Evolutionary conservation across 768 basidiomycete species (phyloP).

Genomic region (Chiua virens): DNA sequence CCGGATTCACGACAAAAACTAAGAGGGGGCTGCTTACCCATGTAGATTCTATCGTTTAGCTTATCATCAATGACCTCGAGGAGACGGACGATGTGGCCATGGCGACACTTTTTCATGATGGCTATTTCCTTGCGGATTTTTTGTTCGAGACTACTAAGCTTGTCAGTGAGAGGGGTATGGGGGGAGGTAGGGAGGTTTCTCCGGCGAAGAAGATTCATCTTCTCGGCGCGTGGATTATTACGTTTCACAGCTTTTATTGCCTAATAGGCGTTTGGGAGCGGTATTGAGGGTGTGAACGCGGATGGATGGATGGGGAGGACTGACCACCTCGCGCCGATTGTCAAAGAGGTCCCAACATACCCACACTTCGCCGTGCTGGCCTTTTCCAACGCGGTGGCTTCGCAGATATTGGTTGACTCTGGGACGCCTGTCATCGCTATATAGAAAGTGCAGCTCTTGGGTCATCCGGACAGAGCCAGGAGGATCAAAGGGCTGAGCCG

Average conservation of each 20-base stretch:
- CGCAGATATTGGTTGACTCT: constrained; percentile 89
- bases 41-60: constrained; percentile 83
- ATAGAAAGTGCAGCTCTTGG: constrained; percentile 39
- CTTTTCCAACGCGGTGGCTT: constrained; percentile 73
- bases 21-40: constrained; percentile 62
- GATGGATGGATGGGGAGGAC: constrained; percentile 21
- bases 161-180: constrained; percentile 62
- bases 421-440: constrained; percentile 40
- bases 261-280: constrained; percentile 36
- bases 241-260: constrained; percentile 80
- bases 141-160: constrained; percentile 68
- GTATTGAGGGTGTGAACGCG: constrained; percentile 2
- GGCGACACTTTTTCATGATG: constrained; percentile 96
- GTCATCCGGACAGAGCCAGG: constrained; percentile 52
- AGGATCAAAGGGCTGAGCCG: constrained; percentile 37
- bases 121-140: constrained; percentile 94
- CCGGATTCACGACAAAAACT: constrained; percentile 12
- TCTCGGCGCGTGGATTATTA: constrained; percentile 68
- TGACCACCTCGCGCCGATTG: constrained; percentile 49
- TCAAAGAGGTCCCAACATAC: constrained; percentile 56
- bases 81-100: constrained; percentile 86
- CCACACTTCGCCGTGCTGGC: constrained; percentile 90
- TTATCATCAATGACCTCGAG: constrained; percentile 95
- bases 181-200: constrained; percentile 43
- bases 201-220: constrained; percentile 54